Base-by-base conservation (phyloP, 805 yeast species). In the Wickerhamiella galacta region DNA sequence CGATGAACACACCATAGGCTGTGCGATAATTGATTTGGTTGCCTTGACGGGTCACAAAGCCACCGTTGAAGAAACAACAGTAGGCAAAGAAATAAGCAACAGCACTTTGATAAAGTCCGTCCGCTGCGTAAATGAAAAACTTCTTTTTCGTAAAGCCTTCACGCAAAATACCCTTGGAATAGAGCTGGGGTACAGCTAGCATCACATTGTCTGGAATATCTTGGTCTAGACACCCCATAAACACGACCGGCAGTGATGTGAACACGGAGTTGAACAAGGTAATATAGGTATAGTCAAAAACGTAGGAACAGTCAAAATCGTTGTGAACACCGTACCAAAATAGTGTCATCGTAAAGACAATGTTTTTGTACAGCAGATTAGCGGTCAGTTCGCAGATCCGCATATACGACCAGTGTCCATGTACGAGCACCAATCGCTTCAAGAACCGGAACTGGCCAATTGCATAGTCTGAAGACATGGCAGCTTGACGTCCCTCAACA, bases 401-500 rank as follows among this genome's bases (percentile, higher is more conserved):
- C 45, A 70, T 69, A 52, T 77, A 78, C 1, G 81, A 73, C 83
- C 87, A 79, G 38, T 85, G 63, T 15, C 92, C 92, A 52, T 78
- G 92, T 21, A 76, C 82, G 33, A 78, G 54, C 31, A 79, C 54
- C 36, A 78, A 58, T 40, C 83, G 58, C 2, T 75, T 64, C 41
- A 78, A 54, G 53, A 63, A 79, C 39, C 82, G 54, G 59, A 78
- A 78, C 51, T 79, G 87, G 3, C 85, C 92, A 47, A 78, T 60
- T 2, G 83, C 87, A 52, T 76, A 79, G 56, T 78, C 92, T 0
- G 87, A 72, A 1, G 82, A 72, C 92, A 78, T 78, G 5, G 72
- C 90, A 2, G 92, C 92, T 47, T 77, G 87, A 30, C 92, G 56
- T 35, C 92, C 92, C 55, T 78, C 92, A 47, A 75, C 87, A 41